These are phyloP conservation scores for Diplodia scrobiculata DNA, from an alignment of 2,329 filamentous ascomycete species.

Conservation along the genomic window DNA sequence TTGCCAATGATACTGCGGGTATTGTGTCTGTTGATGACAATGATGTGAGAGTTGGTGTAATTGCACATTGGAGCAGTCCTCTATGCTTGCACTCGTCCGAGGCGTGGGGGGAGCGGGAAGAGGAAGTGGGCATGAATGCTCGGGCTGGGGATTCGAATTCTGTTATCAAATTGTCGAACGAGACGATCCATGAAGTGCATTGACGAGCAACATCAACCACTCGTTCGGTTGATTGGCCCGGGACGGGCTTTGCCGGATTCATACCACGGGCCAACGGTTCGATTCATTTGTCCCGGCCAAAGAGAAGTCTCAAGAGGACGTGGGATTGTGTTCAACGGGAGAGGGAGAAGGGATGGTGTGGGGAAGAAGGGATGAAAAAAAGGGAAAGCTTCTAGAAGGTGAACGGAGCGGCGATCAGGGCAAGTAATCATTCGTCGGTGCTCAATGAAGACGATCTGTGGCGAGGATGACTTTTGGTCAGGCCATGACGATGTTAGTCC, in stretches of 20 bases:
- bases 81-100: neutral
- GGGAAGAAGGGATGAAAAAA: neutral
- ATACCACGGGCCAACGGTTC: neutral
- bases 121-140: neutral
- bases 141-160: constrained; percentile 1
- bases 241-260: neutral
- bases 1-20: neutral
- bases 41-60: neutral
- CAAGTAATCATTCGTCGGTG: neutral
- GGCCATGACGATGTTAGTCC: neutral
- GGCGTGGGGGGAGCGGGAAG: neutral
- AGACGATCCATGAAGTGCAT: neutral
- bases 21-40: neutral
- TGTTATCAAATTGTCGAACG: constrained; percentile 1
- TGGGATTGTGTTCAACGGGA: neutral
- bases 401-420: neutral
- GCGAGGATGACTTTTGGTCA: neutral
- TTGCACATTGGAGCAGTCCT: neutral
- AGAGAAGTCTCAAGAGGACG: neutral
- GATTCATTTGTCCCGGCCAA: neutral
- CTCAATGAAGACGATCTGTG: neutral
- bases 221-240: constrained; percentile 4
- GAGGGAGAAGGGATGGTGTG: neutral
- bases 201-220: neutral
- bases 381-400: constrained; percentile 18